phyloP scores from a whole-genome alignment of 441 rosid genomes.

The Sinapis alba region DNA sequence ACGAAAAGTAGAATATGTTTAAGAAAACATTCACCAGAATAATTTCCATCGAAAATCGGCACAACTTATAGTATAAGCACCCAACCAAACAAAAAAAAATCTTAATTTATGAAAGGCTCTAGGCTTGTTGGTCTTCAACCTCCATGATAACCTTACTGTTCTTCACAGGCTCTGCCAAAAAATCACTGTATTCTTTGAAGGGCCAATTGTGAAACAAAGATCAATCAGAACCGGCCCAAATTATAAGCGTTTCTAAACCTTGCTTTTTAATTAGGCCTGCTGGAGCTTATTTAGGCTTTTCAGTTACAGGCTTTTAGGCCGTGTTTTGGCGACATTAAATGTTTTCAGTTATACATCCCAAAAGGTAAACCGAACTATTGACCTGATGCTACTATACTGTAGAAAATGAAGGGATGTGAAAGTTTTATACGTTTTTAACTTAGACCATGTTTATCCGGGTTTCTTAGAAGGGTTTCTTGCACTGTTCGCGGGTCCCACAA shows the following conservation, averaged over 20 bases:
- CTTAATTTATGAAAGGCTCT: background rate
- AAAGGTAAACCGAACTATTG: background rate
- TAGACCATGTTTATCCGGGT: no score
- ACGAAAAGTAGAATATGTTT: no score
- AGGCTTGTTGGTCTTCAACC: conserved; percentile 19
- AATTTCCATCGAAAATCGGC: background rate
- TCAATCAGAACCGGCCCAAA: no score
- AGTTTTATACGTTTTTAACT: no score
- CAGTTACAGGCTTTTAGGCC: background rate
- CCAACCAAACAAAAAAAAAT: background rate
- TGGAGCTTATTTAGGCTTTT: background rate
- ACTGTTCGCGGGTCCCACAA: no score
- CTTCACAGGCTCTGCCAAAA: conserved; percentile 34
- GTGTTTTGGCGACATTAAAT: background rate
- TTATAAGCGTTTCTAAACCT: no score
- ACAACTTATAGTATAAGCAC: background rate
- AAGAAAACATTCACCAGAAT: background rate
- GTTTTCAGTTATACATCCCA: background rate
- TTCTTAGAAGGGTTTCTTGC: no score
- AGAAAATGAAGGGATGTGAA: no score
- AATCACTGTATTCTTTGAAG: conserved; percentile 50
- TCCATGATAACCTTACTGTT: background rate
- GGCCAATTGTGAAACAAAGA: no score
- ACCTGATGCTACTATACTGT: no score
- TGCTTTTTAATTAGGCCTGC: no score